Base-by-base conservation (phyloP, 2,329 filamentous ascomycete genomes). In the Blastomyces parvus region DNA sequence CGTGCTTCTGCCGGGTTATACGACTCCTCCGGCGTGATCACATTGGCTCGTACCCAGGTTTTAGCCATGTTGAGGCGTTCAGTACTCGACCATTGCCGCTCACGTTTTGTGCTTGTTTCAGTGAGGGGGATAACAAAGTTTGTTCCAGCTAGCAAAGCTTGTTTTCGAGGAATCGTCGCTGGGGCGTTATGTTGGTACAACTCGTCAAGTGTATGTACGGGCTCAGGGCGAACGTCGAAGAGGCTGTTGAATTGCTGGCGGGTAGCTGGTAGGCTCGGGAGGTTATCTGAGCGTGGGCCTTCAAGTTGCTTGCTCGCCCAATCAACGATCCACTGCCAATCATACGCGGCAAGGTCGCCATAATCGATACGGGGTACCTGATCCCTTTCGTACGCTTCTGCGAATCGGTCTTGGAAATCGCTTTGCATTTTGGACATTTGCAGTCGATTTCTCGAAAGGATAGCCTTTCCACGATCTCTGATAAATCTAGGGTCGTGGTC, bases 31-130 rank as follows among this genome's bases (percentile, higher is more conserved):
- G 75, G 71, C 0, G 79, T 79, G 42, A 80, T 69, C 36, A 80
- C 69, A 50, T 80, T 81, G 25, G 80, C 77, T 14, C 80, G 76
- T 56, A 80, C 74, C 78, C 77, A 82, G n/a, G 75, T 75, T 69
- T 79, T 80, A 46, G 75, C 77, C 8, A 74, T 68, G 3, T 76
- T 73, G 3, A 78, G 66, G 13, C 69, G 68, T 22, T 69, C 64
- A 17, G 71, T 64, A 14, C 72, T 66, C 22, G 36, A 59, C 11
- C 22, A 48, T 38, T 14, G 48, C 65, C 13, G 60, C 22, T 59
- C 57, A 58, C n/a, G 27, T 57, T 30, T 58, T 44, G 22, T 53
- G n/a, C 11, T 13, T n/a, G 64, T 61, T 19, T 66, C 46, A 11
- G 61, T 52, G 17, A 74, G 2, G 0, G 71, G 70, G 19, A 70